Conservation (phyloP, 2,329 filamentous ascomycete genomes). For the Botrytis porri region DNA sequence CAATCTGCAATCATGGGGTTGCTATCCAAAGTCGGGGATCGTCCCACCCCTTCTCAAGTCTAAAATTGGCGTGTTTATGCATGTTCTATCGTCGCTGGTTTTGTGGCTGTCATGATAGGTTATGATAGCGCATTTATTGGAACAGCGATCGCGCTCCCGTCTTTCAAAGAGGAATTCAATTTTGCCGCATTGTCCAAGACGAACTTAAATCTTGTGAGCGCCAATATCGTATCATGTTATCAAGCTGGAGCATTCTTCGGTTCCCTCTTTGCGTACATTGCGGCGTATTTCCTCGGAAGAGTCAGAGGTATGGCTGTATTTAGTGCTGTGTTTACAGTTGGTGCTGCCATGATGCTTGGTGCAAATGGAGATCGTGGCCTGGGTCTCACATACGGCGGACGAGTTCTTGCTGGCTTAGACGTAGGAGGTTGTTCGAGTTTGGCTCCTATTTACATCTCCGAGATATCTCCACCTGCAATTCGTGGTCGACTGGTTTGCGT, state of each 20-base stretch:
- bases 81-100: slow-evolving; percentile 26
- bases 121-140: slow-evolving; percentile 32
- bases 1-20: slow-evolving; percentile 25
- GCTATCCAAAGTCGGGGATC: slow-evolving; percentile 30
- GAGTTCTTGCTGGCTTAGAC: slow-evolving; percentile 30
- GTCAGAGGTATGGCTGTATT: slow-evolving; percentile 58
- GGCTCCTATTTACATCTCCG: slow-evolving; percentile 49
- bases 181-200: slow-evolving; percentile 25
- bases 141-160: slow-evolving; percentile 30
- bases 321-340: slow-evolving; percentile 62
- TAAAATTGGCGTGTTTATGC: slow-evolving; percentile 31
- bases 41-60: slow-evolving; percentile 30
- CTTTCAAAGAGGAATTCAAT: slow-evolving; percentile 29
- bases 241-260: slow-evolving; percentile 32
- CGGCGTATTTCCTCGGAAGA: not conserved
- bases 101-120: slow-evolving; percentile 32
- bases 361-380: slow-evolving; percentile 39
- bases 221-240: slow-evolving; percentile 32
- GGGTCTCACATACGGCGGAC: slow-evolving; percentile 25
- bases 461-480: slow-evolving; percentile 32
- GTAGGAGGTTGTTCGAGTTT: slow-evolving; percentile 49
- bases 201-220: slow-evolving; percentile 27
- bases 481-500: slow-evolving; percentile 23
- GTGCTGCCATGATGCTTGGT: slow-evolving; percentile 66
- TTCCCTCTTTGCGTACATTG: not conserved